Conservation (phyloP, 805 yeast genomes). For the Saturnispora serradocipensis region DNA sequence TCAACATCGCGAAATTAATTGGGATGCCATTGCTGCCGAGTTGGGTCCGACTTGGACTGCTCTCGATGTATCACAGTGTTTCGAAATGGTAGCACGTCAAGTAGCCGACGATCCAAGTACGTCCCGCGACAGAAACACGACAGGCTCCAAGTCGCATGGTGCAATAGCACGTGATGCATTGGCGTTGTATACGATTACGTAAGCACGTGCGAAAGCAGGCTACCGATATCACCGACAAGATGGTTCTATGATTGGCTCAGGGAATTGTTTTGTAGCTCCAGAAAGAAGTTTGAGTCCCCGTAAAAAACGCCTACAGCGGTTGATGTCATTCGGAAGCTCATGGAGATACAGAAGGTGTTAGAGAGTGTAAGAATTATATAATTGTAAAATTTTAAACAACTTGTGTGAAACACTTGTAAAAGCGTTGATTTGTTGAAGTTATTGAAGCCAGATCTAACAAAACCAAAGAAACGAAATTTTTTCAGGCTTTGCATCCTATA, state of each 20-base stretch:
- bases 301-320: background rate
- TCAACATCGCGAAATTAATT: background rate
- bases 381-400: background rate
- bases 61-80: constrained; percentile 1
- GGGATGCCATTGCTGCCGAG: background rate
- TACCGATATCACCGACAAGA: background rate
- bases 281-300: background rate
- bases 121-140: background rate
- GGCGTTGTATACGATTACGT: background rate
- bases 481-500: background rate
- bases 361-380: background rate
- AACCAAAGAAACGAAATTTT: background rate
- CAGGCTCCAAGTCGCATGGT: background rate
- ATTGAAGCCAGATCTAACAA: background rate
- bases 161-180: background rate
- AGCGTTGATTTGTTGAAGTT: background rate
- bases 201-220: background rate
- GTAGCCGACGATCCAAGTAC: background rate
- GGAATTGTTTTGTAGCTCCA: background rate
- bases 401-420: background rate
- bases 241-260: background rate
- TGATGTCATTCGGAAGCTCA: background rate
- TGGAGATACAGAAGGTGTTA: background rate
- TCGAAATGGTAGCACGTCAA: constrained; percentile 1
- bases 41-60: background rate